Base-by-base conservation (phyloP, 495 filamentous ascomycete species). In the Thermothielavioides terrestris region DNA sequence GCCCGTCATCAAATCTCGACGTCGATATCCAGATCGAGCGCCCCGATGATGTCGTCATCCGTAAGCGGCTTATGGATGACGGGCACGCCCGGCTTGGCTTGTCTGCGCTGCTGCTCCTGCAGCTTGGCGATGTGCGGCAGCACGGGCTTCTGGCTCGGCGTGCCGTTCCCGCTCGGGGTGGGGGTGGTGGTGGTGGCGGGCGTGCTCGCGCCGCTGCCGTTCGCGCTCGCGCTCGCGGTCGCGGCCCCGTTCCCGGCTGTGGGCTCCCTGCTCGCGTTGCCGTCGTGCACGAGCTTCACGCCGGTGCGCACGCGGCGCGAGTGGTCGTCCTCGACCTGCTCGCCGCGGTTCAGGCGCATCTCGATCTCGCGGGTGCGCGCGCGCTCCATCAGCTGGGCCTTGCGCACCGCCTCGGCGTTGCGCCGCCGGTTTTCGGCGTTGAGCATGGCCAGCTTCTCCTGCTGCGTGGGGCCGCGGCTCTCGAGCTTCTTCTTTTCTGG, bases 41-140 rank as follows among this genome's bases (percentile, higher is more conserved):
- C 77, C 0, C 82, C 87, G 60, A 94, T 88, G 53, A 89, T 84
- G 62, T 91, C 87, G 55, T 94, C 88, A 47, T 89, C 86, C 68
- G 81, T 85, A 44, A 89, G 78, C 17, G 83, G 81, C 59, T 82
- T 78, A 40, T 81, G 76, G 49, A 89, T 83, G 30, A 77, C 75
- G 1, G 79, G 76, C 50, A 86, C 66, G 6, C 82, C 82, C 28
- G 73, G 78, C 54, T 70, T 74, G 53, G 78, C 76, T 42, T 64
- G 60, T 22, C 67, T 67, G 53, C 76, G 75, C 67, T 81, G 77
- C 68, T 80, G 77, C 55, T 77, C 66, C 52, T 72, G 69, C 41
- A 75, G 58, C 49, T 74, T 77, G 42, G 72, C 69, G 14, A 79
- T 60, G 44, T 76, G 71, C 31, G 72, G 63, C 22, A 72, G 63